Base-by-base conservation (phyloP, 768 basidiomycete genomes). In the Pleurotus tuoliensis region DNA sequence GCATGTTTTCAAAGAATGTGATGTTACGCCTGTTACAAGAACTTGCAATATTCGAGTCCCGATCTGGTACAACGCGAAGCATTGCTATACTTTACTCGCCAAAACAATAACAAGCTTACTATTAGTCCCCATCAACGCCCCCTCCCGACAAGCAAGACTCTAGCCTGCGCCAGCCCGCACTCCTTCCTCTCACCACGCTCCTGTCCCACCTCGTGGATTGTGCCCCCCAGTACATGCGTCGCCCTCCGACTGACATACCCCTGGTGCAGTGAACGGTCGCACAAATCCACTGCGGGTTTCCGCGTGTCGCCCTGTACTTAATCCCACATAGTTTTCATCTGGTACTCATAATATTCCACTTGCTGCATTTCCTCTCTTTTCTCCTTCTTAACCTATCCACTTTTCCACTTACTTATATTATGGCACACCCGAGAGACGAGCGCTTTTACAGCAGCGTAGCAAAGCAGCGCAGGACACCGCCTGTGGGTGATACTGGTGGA, bases 391-490 rank as follows among this genome's bases (percentile, higher is more conserved):
- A 79, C 76, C 80, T 81, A 80, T 78, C 78, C 76, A 68, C 73
- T 76, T 74, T 72, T 75, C 73, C 76, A 77, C 65, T 67, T 59
- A 65, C 69, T 66, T 65, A 58, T 63, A 65, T 78, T 78, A 89
- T 85, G 86, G 83, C 87, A 72, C 51, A 52, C 15, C 81, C 81
- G 70, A 81, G 78, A 73, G 84, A 87, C 73, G 86, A 87, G 75
- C 85, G 82, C 69, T 83, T 81, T 79, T 85, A 82, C 76, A 76
- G 78, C 71, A 77, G 74, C 73, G 75, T 83, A 78, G 77, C 74
- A 68, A 83, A 81, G 78, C 71, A 81, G 66, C 81, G 84, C 78
- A 83, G 84, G 79, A 82, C 81, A 73, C 82, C 86, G 69, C 83
- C 86, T 64, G 81, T 78, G 73, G 83, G 83, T 63, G 72, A 73